A percentile compares a stretch with the other conserved stretches of the same genome.
phyloP scores from a whole-genome alignment of 495 filamentous ascomycete species.

The Neurospora sp. region DNA sequence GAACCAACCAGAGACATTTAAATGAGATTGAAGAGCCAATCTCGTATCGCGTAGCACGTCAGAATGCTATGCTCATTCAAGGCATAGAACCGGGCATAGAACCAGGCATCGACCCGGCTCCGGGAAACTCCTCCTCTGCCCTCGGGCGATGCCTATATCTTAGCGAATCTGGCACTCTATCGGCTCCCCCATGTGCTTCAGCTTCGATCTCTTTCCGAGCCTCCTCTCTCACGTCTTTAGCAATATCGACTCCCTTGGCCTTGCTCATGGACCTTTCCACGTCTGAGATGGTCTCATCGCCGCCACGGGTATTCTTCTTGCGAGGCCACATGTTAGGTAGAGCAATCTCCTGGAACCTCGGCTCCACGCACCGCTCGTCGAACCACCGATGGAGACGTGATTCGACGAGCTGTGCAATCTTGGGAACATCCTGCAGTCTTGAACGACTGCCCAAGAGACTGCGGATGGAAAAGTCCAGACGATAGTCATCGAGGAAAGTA shows the following conservation, averaged over 20 bases:
- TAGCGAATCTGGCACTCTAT: conserved; percentile 25
- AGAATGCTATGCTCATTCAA: background rate
- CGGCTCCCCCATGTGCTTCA: conserved; percentile 28
- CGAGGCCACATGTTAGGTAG: conserved; percentile 90
- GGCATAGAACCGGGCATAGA: conserved; percentile 15
- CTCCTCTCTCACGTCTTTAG: conserved; percentile 36
- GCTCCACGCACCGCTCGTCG: conserved; percentile 91
- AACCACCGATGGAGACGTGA: conserved; percentile 90
- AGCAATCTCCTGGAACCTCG: conserved; percentile 88
- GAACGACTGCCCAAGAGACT: conserved; percentile 87
- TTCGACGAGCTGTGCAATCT: conserved; percentile 92
- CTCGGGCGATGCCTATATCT: conserved; percentile 26
- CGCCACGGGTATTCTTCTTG: conserved; percentile 68
- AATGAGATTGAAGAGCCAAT: background rate
- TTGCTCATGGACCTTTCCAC: conserved; percentile 31
- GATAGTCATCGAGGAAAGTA: conserved; percentile 90
- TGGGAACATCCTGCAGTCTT: conserved; percentile 88
- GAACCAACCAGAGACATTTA: background rate
- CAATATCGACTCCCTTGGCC: conserved; percentile 38
- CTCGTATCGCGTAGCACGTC: background rate
- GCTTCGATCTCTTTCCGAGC: conserved; percentile 34
- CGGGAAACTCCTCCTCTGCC: conserved; percentile 24
- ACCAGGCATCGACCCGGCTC: conserved; percentile 23
- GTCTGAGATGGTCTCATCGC: conserved; percentile 35
- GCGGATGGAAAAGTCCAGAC: conserved; percentile 82